Conservation (phyloP, 257 asterid genomes). For the Solanum pennellii region DNA sequence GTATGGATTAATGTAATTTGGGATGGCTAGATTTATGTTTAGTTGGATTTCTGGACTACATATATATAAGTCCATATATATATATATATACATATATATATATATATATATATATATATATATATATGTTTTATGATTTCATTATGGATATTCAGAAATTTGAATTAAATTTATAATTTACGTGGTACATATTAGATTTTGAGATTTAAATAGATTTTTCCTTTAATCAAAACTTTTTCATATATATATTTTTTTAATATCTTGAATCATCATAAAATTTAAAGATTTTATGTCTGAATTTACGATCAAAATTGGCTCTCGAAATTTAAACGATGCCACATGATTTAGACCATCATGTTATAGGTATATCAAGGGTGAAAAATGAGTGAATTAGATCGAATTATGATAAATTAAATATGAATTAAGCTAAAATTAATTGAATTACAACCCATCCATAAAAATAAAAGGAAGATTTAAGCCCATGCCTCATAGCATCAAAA, state of each 20-base stretch:
- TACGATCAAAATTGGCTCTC: not conserved
- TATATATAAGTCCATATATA: not conserved
- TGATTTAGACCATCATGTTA: no score
- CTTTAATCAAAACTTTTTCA: no score
- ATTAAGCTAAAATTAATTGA: no score
- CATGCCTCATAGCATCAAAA: not conserved
- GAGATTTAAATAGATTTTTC: not conserved
- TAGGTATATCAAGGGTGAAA: not conserved
- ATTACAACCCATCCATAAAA: not conserved
- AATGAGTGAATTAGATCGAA: fast-evolving
- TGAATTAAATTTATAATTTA: not conserved
- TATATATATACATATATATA: not conserved
- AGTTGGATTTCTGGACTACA: not conserved
- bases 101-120: not conserved
- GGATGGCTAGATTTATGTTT: not conserved
- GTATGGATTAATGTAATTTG: not conserved
- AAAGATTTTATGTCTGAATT: no score
- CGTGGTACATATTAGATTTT: not conserved
- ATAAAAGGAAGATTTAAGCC: no score
- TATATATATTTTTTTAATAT: no score
- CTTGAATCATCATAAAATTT: no score
- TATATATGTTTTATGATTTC: not conserved
- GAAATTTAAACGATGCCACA: not conserved
- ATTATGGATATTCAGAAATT: not conserved
- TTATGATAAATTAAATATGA: not conserved